Percentiles rank a stretch among this genome's conserved stretches.
Conservation (phyloP, 306 rosid species). For the Sesbania bispinosa region DNA sequence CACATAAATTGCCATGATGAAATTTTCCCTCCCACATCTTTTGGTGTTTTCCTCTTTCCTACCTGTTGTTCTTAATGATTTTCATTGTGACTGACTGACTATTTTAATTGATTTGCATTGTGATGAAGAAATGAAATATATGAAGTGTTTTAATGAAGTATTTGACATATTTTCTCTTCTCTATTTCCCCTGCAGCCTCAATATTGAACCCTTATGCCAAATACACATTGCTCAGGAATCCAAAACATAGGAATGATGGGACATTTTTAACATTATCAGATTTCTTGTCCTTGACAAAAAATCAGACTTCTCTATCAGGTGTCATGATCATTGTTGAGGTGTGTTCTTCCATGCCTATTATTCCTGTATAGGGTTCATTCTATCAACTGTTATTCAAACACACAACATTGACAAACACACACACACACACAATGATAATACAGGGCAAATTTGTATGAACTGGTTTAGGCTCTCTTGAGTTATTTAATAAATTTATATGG, state of each 20-base stretch:
- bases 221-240: slow-evolving; percentile 54
- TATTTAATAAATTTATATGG: not conserved
- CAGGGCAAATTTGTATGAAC: not conserved
- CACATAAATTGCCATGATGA: slow-evolving; percentile 8
- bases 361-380: not conserved
- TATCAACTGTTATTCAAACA: not conserved
- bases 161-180: slow-evolving; percentile 31
- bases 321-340: slow-evolving; percentile 76
- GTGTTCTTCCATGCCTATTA: slow-evolving; percentile 7
- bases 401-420: not conserved
- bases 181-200: slow-evolving; percentile 51
- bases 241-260: slow-evolving; percentile 44
- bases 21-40: not conserved
- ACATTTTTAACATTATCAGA: slow-evolving; percentile 50
- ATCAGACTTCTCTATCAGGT: slow-evolving; percentile 59
- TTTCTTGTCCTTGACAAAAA: slow-evolving; percentile 74
- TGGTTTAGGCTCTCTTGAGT: slow-evolving; percentile 8
- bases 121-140: not conserved
- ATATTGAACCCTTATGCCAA: slow-evolving; percentile 43
- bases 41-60: slow-evolving; percentile 12
- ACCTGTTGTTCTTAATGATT: slow-evolving; percentile 4
- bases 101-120: not conserved
- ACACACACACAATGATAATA: no score
- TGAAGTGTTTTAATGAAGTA: not conserved
- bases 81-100: no score